Conservation (phyloP, 306 rosid species). For the Dalbergia cochinchinensis region DNA sequence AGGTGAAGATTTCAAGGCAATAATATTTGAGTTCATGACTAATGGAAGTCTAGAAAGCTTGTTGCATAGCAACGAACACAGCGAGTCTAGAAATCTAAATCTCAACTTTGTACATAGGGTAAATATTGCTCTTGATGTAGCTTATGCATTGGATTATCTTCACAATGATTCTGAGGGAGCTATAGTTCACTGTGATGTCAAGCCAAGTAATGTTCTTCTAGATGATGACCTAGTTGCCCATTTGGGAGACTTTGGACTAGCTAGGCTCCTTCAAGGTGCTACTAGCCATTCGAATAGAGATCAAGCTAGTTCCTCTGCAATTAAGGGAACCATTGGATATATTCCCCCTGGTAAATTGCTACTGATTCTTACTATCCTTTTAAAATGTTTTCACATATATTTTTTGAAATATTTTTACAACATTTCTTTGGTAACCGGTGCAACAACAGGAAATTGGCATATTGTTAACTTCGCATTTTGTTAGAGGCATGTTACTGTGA, state of each 20-base stretch:
- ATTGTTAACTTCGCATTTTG: no score
- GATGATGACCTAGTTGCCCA: not conserved
- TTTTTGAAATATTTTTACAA: no score
- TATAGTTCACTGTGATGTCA: not conserved
- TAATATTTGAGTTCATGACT: not conserved
- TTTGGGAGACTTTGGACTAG: not conserved
- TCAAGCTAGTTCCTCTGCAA: not conserved
- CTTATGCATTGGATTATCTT: not conserved
- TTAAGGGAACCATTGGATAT: not conserved
- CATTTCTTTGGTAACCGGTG: no score
- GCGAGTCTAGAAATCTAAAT: not conserved
- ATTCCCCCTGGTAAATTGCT: not conserved
- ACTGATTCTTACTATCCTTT: no score
- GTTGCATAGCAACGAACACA: not conserved
- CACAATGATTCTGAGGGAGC: not conserved
- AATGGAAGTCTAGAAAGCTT: not conserved
- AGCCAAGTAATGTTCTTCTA: not conserved
- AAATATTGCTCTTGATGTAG: not conserved
- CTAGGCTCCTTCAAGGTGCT: not conserved
- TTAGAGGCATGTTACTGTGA: no score
- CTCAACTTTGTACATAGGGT: not conserved
- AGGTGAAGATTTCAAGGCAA: not conserved
- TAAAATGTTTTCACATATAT: no score
- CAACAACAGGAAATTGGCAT: no score
- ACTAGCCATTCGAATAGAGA: not conserved